phyloP scores from a whole-genome alignment of 306 rosid species.

The Astragalus glycyphyllos region DNA sequence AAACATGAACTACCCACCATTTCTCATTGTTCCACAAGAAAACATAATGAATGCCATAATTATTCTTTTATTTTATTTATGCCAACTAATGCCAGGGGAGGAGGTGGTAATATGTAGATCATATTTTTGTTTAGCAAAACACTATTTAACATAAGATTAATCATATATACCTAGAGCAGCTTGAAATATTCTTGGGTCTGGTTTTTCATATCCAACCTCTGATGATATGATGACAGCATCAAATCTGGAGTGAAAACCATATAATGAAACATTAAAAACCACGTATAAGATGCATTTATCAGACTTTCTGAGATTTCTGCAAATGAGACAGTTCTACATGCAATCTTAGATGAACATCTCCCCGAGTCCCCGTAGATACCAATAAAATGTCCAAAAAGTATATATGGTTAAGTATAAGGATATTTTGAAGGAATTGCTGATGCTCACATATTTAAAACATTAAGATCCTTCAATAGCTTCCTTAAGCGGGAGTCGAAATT shows the following conservation, averaged over 20 bases:
- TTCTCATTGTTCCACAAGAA: conserved; percentile 26
- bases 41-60: neutral
- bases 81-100: neutral
- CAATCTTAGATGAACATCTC: conserved; percentile 10
- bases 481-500: conserved; percentile 89
- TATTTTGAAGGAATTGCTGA: conserved; percentile 31
- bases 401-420: neutral
- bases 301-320: conserved; percentile 26
- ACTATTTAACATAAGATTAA: conserved; percentile 13
- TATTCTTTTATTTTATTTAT: conserved; percentile 4
- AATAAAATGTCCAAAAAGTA: neutral
- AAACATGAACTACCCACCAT: conserved; percentile 12
- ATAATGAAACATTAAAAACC: conserved; percentile 9
- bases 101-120: conserved; percentile 3
- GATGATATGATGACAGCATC: conserved; percentile 88
- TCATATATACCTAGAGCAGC: conserved; percentile 77
- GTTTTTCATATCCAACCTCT: conserved; percentile 94
- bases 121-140: neutral
- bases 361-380: neutral
- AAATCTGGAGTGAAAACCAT: conserved; percentile 59
- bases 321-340: conserved; percentile 8
- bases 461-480: conserved; percentile 87
- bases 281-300: neutral
- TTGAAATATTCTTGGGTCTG: conserved; percentile 82
- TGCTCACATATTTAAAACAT: conserved; percentile 81